Base-by-base conservation (phyloP, 1,284 basidiomycete genomes). In the Amylostereum areolatum region DNA sequence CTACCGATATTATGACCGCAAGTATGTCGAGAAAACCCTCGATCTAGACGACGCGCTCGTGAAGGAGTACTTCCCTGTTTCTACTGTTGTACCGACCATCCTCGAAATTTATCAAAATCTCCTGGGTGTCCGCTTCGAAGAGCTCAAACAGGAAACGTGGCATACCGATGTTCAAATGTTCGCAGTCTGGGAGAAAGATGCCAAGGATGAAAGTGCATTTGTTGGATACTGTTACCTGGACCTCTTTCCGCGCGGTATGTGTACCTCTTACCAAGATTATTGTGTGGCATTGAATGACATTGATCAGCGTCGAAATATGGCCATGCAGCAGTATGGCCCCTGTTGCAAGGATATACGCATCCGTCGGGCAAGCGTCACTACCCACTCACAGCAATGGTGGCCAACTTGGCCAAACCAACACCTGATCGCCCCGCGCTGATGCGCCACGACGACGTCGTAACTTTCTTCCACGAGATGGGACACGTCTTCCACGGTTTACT, bases 1-100 rank as follows among this genome's bases (percentile, higher is more conserved):
- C 52, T 68, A 67, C 51, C 63, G 75, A 49, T 89, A 80, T 59
- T 91, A 89, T 56, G 84, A 88, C 61, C 77, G 85, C 53, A 78
- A 84, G 55, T 85, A 72, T 59, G 69, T 85, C 45, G 85, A 91
- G 65, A 72, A 77, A 59, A 73, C 74, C 29, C 70, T 90, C 6
- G 70, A 75, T 43, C 72, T 91, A 31, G 85, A 92, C 54, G 85
- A 90, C 55, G 77, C 77, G 50, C 70, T 84, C 12, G 80, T 92
- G 53, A 91, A 92, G 66, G 85, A 92, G 60, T 90, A 91, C 64
- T 91, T 93, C 76, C 88, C 89, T 1, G 90, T 92, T 1, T 73
- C 81, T 2, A 76, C 82, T 25, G 87, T 93, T 39, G 85, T 92
- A 4, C 84, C 87, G 3, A 74, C 84, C 0, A 89, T 93, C 57